These are phyloP conservation scores for Allium cepa DNA, from an alignment of 106 monocot genomes.

Conservation along the genomic window DNA sequence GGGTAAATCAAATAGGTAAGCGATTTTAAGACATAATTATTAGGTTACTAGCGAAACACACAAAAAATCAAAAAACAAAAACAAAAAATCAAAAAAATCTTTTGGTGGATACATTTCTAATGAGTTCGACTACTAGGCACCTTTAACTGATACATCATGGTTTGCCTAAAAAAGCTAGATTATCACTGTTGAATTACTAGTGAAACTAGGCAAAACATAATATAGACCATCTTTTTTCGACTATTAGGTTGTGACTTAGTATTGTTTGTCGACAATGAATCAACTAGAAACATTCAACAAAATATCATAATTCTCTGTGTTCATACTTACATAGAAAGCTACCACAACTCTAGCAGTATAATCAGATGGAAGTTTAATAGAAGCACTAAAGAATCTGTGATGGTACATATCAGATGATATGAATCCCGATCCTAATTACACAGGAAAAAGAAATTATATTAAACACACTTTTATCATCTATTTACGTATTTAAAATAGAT, in stretches of 20 bases:
- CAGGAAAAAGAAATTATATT: no score
- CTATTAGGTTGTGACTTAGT: background rate
- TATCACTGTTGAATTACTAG: background rate
- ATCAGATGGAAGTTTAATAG: slow-evolving; percentile 19
- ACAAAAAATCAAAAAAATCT: no score
- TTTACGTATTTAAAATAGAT: background rate
- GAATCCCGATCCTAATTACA: slow-evolving; percentile 13
- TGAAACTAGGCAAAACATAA: background rate
- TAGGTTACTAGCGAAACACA: no score
- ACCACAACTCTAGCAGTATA: slow-evolving; percentile 20
- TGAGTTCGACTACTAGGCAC: background rate
- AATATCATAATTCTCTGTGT: background rate
- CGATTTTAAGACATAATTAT: no score
- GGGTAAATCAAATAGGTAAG: no score
- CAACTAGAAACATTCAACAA: background rate
- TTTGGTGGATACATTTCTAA: no score
- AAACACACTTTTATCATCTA: no score
- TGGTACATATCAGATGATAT: slow-evolving; percentile 15
- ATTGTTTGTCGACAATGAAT: background rate
- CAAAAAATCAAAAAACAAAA: no score
- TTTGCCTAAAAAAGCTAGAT: background rate
- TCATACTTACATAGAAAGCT: slow-evolving; percentile 16
- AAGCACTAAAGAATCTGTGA: slow-evolving; percentile 20
- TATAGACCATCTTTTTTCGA: background rate
- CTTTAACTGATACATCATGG: background rate